Percentiles rank a stretch among this genome's conserved stretches.
Evolutionary conservation across 2,329 filamentous ascomycete species (phyloP).

Genomic region (Ceratocystis cacaofunesta): DNA sequence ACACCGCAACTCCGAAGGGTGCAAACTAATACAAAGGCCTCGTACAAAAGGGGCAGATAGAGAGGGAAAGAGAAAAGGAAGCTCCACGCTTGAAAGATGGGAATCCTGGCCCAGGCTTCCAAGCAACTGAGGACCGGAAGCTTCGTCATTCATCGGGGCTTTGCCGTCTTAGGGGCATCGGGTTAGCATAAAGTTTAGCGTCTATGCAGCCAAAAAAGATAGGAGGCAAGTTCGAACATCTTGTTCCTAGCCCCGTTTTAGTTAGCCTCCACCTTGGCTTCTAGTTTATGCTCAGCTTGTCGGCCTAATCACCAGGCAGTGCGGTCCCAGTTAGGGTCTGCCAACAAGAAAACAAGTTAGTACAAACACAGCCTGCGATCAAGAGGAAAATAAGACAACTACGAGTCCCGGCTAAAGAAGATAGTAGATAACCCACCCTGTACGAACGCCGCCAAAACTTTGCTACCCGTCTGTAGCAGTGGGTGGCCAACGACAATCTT

Average conservation of each 20-base stretch:
- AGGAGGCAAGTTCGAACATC: no score
- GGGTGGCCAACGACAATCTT: slow-evolving; percentile 97
- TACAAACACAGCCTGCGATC: neutral
- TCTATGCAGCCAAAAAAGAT: no score
- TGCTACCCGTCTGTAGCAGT: slow-evolving; percentile 89
- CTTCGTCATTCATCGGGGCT: neutral
- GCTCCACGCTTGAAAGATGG: no score
- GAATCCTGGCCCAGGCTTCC: neutral
- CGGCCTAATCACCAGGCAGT: slow-evolving; percentile 56
- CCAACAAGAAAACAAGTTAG: neutral
- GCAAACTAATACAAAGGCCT: neutral
- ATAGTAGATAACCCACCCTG: slow-evolving; percentile 48
- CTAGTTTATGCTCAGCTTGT: neutral
- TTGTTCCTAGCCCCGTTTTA: neutral
- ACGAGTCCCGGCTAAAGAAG: neutral
- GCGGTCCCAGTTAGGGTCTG: slow-evolving; percentile 79
- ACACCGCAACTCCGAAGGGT: neutral
- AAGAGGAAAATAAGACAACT: neutral
- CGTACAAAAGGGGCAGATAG: neutral
- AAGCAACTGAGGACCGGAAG: neutral
- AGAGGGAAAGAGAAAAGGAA: neutral
- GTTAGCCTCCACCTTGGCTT: neutral
- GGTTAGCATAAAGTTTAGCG: neutral
- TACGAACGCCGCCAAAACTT: slow-evolving; percentile 90
- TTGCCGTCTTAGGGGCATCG: neutral